Conservation (phyloP, 2,329 filamentous ascomycete genomes). For the Beauveria sp. region DNA sequence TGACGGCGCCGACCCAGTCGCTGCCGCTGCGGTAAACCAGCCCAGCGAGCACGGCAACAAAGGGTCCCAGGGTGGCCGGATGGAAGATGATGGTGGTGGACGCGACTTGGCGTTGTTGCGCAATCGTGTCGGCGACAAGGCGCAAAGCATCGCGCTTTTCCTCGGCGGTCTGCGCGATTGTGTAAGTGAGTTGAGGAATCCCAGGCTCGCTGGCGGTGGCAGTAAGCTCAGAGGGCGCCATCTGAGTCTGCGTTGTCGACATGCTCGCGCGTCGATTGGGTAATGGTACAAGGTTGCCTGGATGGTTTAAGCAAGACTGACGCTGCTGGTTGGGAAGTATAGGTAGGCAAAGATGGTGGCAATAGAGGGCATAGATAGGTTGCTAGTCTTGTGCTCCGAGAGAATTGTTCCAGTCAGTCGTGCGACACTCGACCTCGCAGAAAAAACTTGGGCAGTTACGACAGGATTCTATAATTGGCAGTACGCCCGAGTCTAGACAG, state of each 20-base stretch:
- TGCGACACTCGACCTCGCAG: not conserved
- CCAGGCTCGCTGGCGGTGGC: slow-evolving; percentile 1
- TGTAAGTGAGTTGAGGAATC: slow-evolving; percentile 55
- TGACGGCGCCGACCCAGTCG: slow-evolving; percentile 47
- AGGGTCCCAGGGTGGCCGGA: slow-evolving; percentile 41
- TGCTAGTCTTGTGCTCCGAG: not conserved
- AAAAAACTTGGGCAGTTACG: not conserved
- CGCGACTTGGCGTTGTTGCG: slow-evolving; percentile 69
- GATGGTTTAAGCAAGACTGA: not conserved
- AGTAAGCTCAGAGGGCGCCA: not conserved
- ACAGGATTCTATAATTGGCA: not conserved
- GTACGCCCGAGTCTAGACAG: not conserved
- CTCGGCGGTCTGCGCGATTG: slow-evolving; percentile 39
- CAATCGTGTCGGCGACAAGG: slow-evolving; percentile 72
- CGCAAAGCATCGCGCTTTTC: slow-evolving; percentile 62
- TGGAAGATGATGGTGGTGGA: slow-evolving; percentile 57
- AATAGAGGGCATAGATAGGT: not conserved
- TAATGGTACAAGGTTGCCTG: not conserved
- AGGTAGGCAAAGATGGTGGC: not conserved
- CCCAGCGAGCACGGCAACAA: slow-evolving; percentile 31
- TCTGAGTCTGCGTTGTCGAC: slow-evolving; percentile 1
- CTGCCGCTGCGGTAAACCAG: slow-evolving; percentile 30
- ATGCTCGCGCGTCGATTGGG: not conserved
- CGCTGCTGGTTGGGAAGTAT: not conserved
- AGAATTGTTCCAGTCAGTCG: not conserved